Percentiles rank a stretch among this genome's conserved stretches.
Evolutionary conservation across 1,284 basidiomycete species (phyloP).

Genomic region (Austroboletus rostrupii): DNA sequence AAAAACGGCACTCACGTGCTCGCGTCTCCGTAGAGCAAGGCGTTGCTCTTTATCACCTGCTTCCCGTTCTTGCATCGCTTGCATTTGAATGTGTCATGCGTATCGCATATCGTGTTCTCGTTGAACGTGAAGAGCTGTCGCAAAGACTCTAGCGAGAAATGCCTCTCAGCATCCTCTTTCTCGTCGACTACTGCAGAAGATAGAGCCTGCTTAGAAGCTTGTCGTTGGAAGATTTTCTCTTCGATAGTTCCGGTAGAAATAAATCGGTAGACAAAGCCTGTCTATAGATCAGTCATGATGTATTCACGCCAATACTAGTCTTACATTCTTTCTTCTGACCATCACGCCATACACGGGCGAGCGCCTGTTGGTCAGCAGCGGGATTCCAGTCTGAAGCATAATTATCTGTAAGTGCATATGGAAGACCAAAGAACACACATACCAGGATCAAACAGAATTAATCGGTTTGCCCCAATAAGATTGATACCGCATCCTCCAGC

Average conservation of each 20-base stretch:
- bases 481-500: slow-evolving; percentile 99
- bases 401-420: neutral
- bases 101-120: slow-evolving; percentile 85
- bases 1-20: slow-evolving; percentile 76
- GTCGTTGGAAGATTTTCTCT: slow-evolving; percentile 97
- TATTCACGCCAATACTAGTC: slow-evolving; percentile 21
- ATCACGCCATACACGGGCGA: slow-evolving; percentile 99
- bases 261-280: slow-evolving; percentile 97
- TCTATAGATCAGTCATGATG: slow-evolving; percentile 9
- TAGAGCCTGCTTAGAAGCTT: slow-evolving; percentile 94
- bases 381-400: slow-evolving; percentile 87
- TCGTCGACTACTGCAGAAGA: slow-evolving; percentile 98
- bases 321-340: slow-evolving; percentile 98
- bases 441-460: slow-evolving; percentile 97
- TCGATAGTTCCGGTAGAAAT: slow-evolving; percentile 98
- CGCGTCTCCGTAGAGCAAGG: slow-evolving; percentile 92
- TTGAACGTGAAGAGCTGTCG: slow-evolving; percentile 93
- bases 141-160: slow-evolving; percentile 89
- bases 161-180: slow-evolving; percentile 92
- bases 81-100: slow-evolving; percentile 98
- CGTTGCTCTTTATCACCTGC: slow-evolving; percentile 80
- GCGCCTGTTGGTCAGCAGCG: slow-evolving; percentile 95
- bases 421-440: slow-evolving; percentile 1
- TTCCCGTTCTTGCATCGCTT: slow-evolving; percentile 89
- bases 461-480: slow-evolving; percentile 92